Percentiles rank a stretch among this genome's conserved stretches.
phyloP scores from a whole-genome alignment of 495 filamentous ascomycete genomes.

The Penicillium chermesinum region DNA sequence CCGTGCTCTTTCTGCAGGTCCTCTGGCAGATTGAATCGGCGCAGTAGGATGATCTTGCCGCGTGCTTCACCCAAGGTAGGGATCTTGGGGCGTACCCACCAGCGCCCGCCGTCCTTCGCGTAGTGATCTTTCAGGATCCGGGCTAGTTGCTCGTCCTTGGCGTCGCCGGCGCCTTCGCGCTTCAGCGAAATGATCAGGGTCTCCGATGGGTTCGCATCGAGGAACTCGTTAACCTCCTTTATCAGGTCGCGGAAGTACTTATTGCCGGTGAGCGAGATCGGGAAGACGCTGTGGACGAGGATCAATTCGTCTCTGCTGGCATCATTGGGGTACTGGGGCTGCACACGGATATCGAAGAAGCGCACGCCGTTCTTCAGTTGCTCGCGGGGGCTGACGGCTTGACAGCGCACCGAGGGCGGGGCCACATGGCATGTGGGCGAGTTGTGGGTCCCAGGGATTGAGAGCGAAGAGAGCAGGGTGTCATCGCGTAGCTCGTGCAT shows the following conservation, averaged over 20 bases:
- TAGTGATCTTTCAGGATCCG: conserved; percentile 68
- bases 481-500: conserved; percentile 68
- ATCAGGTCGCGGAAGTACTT: conserved; percentile 75
- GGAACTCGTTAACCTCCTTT: conserved; percentile 63
- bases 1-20: conserved; percentile 53
- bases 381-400: conserved; percentile 66
- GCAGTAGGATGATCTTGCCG: conserved; percentile 78
- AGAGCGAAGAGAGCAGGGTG: conserved; percentile 70
- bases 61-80: conserved; percentile 76
- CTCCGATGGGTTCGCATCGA: conserved; percentile 73
- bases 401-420: conserved; percentile 89
- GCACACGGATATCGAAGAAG: conserved; percentile 87
- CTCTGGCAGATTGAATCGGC: conserved; percentile 69
- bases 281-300: conserved; percentile 75
- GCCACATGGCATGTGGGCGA: conserved; percentile 77
- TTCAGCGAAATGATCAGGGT: conserved; percentile 84
- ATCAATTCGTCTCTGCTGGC: conserved; percentile 51
- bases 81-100: conserved; percentile 76
- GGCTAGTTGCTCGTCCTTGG: conserved; percentile 74
- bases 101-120: conserved; percentile 54
- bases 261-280: conserved; percentile 62
- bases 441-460: conserved; percentile 96
- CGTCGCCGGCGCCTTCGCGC: conserved; percentile 76
- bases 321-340: conserved; percentile 54
- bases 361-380: conserved; percentile 90